Conservation (phyloP, 2,329 filamentous ascomycete species). For the Scopulariopsis brevicaulis region DNA sequence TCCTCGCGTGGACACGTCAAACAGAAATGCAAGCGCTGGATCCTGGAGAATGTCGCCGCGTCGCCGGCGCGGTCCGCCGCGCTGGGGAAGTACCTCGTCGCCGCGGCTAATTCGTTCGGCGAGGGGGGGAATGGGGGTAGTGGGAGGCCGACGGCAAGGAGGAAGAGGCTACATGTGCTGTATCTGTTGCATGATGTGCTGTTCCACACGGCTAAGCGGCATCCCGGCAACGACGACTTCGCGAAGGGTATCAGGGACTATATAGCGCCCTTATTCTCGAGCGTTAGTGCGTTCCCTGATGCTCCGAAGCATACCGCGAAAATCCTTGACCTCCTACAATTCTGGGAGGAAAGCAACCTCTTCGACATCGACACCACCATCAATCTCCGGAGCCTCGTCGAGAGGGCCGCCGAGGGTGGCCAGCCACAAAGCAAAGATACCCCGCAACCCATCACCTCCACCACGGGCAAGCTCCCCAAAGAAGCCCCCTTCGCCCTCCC, state of each 20-base stretch:
- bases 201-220: conserved; percentile 50
- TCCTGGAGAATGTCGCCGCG: conserved; percentile 57
- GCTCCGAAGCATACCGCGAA: conserved; percentile 57
- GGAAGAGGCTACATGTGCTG: conserved; percentile 63
- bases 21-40: conserved; percentile 85
- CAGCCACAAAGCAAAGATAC: conserved; percentile 10
- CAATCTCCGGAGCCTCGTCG: conserved; percentile 47
- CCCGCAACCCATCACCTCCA: conserved; percentile 9
- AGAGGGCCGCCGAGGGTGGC: conserved; percentile 19
- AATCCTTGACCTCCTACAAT: conserved; percentile 48
- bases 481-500: conserved; percentile 61
- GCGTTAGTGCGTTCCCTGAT: conserved; percentile 44
- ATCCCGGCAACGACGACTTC: conserved; percentile 37
- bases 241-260: conserved; percentile 43
- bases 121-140: conserved; percentile 2
- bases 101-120: conserved; percentile 50
- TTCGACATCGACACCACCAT: conserved; percentile 41
- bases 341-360: conserved; percentile 62
- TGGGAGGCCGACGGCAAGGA: conserved; percentile 20
- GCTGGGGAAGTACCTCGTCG: conserved; percentile 65
- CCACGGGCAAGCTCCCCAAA: conserved; percentile 25
- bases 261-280: conserved; percentile 50
- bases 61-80: conserved; percentile 55
- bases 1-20: neutral
- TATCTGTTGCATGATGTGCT: conserved; percentile 72